Conservation (phyloP, 306 rosid genomes). For the Fragaria ananassa region DNA sequence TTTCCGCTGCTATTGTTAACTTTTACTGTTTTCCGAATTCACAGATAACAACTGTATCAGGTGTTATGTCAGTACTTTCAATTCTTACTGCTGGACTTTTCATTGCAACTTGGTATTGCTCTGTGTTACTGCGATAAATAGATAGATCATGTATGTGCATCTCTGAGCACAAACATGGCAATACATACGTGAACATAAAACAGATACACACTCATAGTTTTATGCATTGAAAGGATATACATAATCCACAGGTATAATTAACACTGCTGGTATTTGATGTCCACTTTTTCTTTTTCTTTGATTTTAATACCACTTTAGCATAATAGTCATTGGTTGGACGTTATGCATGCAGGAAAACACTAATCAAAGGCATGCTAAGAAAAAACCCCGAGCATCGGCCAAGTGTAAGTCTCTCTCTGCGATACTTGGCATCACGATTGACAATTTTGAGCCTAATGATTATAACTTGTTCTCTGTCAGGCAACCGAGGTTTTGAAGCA, state of each 20-base stretch:
- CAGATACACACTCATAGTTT: background rate
- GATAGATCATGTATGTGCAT: background rate
- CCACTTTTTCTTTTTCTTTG: background rate
- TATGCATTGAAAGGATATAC: background rate
- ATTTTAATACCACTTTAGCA: background rate
- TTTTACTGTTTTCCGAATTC: background rate
- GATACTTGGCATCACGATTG: slow-evolving; percentile 11
- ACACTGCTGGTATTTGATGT: background rate
- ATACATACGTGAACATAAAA: background rate
- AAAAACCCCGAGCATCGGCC: slow-evolving; percentile 97
- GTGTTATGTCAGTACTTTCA: background rate
- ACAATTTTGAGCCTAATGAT: slow-evolving; percentile 21
- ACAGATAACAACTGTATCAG: background rate
- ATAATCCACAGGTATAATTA: background rate
- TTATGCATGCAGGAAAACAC: slow-evolving; percentile 70
- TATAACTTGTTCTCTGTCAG: slow-evolving; percentile 44
- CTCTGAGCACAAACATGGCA: background rate
- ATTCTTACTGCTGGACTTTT: background rate
- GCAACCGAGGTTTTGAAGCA: slow-evolving; percentile 94
- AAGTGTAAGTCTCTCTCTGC: slow-evolving; percentile 53
- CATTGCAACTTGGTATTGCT: background rate
- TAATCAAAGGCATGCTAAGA: slow-evolving; percentile 95
- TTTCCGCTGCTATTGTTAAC: slow-evolving; percentile 17
- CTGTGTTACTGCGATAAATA: background rate
- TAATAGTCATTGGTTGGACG: slow-evolving; percentile 6